Evolutionary conservation across 768 basidiomycete genomes (phyloP).

Genomic region (Hirschioporus abietinus): DNA sequence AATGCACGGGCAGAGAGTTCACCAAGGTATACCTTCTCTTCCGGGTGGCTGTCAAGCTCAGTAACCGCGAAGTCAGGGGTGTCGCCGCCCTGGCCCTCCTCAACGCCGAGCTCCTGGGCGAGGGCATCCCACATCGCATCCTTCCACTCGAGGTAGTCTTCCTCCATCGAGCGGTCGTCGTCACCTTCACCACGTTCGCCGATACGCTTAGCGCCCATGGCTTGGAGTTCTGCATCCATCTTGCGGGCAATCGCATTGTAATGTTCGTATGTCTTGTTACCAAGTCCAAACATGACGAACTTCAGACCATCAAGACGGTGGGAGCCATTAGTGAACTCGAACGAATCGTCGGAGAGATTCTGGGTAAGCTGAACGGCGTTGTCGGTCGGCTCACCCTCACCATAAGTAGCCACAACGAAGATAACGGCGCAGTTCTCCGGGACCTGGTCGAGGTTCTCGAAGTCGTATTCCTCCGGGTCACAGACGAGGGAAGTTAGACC

Average conservation of each 20-base stretch:
- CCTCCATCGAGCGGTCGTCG: conserved; percentile 99
- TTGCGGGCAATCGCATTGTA: conserved; percentile 87
- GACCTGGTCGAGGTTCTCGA: conserved; percentile 89
- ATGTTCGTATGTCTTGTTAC: conserved; percentile 93
- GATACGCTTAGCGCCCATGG: conserved; percentile 80
- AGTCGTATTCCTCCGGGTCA: conserved; percentile 98
- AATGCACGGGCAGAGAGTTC: conserved; percentile 95
- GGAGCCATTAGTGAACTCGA: conserved; percentile 79
- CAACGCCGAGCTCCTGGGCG: conserved; percentile 75
- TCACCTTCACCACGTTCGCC: conserved; percentile 94
- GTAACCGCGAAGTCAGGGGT: conserved; percentile 90
- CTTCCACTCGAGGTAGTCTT: conserved; percentile 99
- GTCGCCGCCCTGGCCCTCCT: conserved; percentile 96
- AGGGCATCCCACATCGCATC: conserved; percentile 95
- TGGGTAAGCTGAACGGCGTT: conserved; percentile 95
- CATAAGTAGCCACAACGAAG: conserved; percentile 98
- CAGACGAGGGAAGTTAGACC: conserved; percentile 94
- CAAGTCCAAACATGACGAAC: conserved; percentile 92
- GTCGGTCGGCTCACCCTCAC: conserved; percentile 98
- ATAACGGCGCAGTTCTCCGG: conserved; percentile 85
- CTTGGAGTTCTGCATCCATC: conserved; percentile 65
- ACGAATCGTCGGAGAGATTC: conserved; percentile 80
- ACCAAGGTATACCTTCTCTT: conserved; percentile 93
- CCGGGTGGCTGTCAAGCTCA: conserved; percentile 67
- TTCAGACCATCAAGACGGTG: conserved; percentile 78